These are phyloP conservation scores for Clarireedia monteithiana DNA, from an alignment of 2,329 filamentous ascomycete species.

Conservation along the genomic window DNA sequence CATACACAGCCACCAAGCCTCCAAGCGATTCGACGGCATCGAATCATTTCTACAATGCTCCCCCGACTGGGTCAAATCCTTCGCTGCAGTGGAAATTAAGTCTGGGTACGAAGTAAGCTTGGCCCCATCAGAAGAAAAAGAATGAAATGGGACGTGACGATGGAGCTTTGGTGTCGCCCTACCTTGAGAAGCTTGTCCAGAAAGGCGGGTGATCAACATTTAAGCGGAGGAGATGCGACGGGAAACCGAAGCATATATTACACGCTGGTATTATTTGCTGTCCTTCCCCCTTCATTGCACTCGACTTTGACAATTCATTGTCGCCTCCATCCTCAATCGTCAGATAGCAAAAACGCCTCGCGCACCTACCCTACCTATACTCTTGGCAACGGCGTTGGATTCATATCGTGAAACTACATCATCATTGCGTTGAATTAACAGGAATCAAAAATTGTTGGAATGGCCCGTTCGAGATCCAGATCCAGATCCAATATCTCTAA, in stretches of 20 bases:
- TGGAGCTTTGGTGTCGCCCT: neutral
- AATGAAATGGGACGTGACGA: neutral
- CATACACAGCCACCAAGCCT: neutral
- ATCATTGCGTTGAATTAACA: too few relatives aligned
- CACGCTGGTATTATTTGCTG: too few relatives aligned
- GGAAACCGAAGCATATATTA: too few relatives aligned
- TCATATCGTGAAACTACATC: too few relatives aligned
- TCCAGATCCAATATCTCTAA: neutral
- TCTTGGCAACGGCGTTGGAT: too few relatives aligned
- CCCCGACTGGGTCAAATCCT: neutral
- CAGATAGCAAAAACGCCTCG: too few relatives aligned
- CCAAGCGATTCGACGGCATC: neutral
- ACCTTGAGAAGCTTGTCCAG: neutral
- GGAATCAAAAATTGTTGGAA: neutral
- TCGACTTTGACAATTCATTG: too few relatives aligned
- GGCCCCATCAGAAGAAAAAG: neutral
- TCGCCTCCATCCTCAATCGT: too few relatives aligned
- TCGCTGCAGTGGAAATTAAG: neutral
- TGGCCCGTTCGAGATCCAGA: neutral
- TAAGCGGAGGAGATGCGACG: too few relatives aligned
- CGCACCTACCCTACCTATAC: too few relatives aligned
- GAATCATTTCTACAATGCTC: neutral
- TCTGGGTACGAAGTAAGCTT: neutral
- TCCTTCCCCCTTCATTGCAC: too few relatives aligned
- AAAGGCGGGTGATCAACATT: neutral